Conservation (phyloP, 352 stramenopile genomes). For the Pythium aphanidermatum region DNA sequence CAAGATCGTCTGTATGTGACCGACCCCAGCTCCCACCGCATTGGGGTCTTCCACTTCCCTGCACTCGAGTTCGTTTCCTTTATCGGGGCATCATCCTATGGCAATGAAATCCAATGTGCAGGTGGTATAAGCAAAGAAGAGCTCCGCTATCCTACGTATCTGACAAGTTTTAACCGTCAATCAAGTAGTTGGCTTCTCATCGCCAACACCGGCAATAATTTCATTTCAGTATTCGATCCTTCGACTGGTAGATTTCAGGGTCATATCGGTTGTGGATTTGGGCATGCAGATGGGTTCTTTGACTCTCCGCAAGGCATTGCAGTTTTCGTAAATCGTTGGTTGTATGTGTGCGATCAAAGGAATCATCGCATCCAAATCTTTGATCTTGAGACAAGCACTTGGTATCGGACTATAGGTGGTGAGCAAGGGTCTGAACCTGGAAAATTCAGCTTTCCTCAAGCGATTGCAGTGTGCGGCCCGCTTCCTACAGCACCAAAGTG, state of each 20-base stretch:
- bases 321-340: slow-evolving; percentile 28
- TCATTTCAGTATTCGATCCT: slow-evolving; percentile 47
- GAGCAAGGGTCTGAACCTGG: slow-evolving; percentile 26
- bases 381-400: slow-evolving; percentile 22
- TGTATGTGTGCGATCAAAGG: slow-evolving; percentile 58
- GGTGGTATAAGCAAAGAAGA: slow-evolving; percentile 44
- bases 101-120: slow-evolving; percentile 35
- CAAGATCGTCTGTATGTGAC: slow-evolving; percentile 34
- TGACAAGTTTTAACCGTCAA: slow-evolving; percentile 16
- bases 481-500: slow-evolving; percentile 31
- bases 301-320: slow-evolving; percentile 52
- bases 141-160: slow-evolving; percentile 38
- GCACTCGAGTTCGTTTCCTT: slow-evolving; percentile 33
- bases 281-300: slow-evolving; percentile 38
- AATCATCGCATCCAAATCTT: slow-evolving; percentile 70
- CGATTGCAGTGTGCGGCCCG: slow-evolving; percentile 32
- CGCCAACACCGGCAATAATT: slow-evolving; percentile 59
- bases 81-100: slow-evolving; percentile 55
- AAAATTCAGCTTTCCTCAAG: slow-evolving; percentile 44
- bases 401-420: slow-evolving; percentile 24
- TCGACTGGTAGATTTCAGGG: slow-evolving; percentile 22
- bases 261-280: slow-evolving; percentile 49
- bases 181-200: slow-evolving; percentile 25
- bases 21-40: slow-evolving; percentile 44
- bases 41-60: slow-evolving; percentile 29